A percentile compares a stretch with the other conserved stretches of the same genome.
phyloP scores from a whole-genome alignment of 208 protist genomes.

The Trypanosomatidae sp. region DNA sequence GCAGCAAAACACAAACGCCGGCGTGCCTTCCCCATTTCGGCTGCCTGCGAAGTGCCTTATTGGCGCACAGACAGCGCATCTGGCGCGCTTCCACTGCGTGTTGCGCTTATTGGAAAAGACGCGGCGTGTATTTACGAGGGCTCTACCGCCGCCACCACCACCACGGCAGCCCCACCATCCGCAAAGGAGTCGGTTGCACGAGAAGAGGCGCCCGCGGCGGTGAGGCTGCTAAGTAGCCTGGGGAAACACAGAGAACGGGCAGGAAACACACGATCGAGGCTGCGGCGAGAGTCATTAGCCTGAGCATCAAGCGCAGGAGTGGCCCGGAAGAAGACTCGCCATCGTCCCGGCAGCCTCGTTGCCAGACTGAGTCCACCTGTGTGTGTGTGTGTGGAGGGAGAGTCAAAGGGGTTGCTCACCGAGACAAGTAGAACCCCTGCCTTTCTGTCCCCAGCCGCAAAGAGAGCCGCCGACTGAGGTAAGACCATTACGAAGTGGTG shows the following conservation, averaged over 20 bases:
- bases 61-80: neutral
- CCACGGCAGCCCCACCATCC: neutral
- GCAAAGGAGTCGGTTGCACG: neutral
- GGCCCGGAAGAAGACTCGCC: neutral
- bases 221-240: neutral
- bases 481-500: neutral
- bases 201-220: neutral
- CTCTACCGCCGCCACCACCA: neutral
- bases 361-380: neutral
- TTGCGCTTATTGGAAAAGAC: neutral
- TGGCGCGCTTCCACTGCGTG: neutral
- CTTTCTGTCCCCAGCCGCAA: neutral
- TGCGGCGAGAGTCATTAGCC: neutral
- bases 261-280: neutral
- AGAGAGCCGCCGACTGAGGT: neutral
- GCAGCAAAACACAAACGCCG: neutral
- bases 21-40: neutral
- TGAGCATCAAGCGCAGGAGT: neutral
- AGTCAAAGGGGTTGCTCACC: neutral
- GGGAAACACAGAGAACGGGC: neutral
- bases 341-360: neutral
- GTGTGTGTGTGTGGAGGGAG: neutral
- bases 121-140: neutral
- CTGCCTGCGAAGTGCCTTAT: neutral
- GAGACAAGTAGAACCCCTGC: neutral